Conservation (phyloP, 768 basidiomycete genomes). For the Piloderma croceum region DNA sequence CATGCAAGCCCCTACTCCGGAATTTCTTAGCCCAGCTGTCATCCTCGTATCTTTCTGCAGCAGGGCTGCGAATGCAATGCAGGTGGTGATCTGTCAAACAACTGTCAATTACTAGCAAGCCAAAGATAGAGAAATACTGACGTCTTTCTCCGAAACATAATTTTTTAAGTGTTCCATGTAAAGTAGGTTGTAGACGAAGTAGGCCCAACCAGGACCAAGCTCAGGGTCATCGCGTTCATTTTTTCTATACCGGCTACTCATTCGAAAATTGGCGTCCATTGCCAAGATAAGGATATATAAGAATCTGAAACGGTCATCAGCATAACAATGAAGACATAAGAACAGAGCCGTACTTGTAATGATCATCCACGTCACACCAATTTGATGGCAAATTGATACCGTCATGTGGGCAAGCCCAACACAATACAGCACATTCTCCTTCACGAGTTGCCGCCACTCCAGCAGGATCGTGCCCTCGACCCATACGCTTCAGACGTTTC, state of each 20-base stretch:
- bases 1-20: slow-evolving; percentile 23
- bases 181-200: neutral
- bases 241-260: neutral
- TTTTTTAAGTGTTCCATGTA: neutral
- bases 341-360: neutral
- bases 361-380: neutral
- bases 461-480: neutral
- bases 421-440: slow-evolving; percentile 4
- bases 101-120: neutral
- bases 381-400: slow-evolving; percentile 5
- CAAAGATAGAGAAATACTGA: neutral
- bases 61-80: neutral
- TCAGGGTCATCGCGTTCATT: neutral
- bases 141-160: neutral
- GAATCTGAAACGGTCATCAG: neutral
- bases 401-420: slow-evolving; percentile 4
- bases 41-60: neutral
- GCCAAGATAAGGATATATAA: slow-evolving; percentile 3
- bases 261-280: neutral
- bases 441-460: neutral
- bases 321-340: neutral
- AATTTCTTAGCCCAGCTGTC: slow-evolving; percentile 8
- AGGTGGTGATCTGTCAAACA: neutral
- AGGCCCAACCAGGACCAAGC: neutral
- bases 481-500: neutral